These are phyloP conservation scores for Gelatoporia subvermispora DNA, from an alignment of 768 basidiomycete species.

Conservation along the genomic window DNA sequence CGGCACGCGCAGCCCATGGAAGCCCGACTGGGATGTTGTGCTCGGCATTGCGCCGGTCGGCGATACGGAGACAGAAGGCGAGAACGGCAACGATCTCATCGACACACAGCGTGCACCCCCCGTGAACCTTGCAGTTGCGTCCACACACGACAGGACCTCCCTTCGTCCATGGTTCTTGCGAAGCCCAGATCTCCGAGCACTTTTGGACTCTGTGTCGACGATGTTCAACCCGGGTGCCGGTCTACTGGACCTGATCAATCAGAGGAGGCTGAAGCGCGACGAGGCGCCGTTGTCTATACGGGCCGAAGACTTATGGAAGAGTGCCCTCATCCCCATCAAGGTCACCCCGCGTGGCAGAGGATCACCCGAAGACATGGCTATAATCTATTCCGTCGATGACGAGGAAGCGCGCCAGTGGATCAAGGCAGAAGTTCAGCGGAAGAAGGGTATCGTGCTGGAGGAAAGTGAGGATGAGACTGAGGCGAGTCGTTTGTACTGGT, in stretches of 20 bases:
- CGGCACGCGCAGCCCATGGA: constrained; percentile 68
- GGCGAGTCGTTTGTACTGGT: constrained; percentile 12
- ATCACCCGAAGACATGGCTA: constrained; percentile 66
- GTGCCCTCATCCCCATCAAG: constrained; percentile 65
- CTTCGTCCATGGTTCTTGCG: constrained; percentile 66
- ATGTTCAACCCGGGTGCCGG: constrained; percentile 37
- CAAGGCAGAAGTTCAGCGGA: constrained; percentile 24
- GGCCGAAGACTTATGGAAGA: constrained; percentile 44
- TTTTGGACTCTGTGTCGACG: constrained; percentile 39
- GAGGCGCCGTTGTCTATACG: constrained; percentile 36
- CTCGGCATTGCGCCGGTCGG: constrained; percentile 40
- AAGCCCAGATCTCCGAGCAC: constrained; percentile 41
- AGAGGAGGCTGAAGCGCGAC: constrained; percentile 50
- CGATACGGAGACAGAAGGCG: constrained; percentile 1
- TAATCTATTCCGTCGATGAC: constrained; percentile 62
- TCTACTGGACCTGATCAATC: constrained; percentile 54
- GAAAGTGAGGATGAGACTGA: constrained; percentile 27
- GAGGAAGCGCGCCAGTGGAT: constrained; percentile 48
- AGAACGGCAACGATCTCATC: constrained; percentile 32
- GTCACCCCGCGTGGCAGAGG: constrained; percentile 64
- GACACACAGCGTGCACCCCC: constrained; percentile 48
- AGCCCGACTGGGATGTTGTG: constrained; percentile 68
- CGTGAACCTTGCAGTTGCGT: constrained; percentile 5
- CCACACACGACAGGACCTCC: not conserved
- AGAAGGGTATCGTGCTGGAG: constrained; percentile 13